Percentiles rank a stretch among this genome's conserved stretches.
Evolutionary conservation across 805 yeast genomes (phyloP).

Genomic region (Sugiyamaella marilandica): DNA sequence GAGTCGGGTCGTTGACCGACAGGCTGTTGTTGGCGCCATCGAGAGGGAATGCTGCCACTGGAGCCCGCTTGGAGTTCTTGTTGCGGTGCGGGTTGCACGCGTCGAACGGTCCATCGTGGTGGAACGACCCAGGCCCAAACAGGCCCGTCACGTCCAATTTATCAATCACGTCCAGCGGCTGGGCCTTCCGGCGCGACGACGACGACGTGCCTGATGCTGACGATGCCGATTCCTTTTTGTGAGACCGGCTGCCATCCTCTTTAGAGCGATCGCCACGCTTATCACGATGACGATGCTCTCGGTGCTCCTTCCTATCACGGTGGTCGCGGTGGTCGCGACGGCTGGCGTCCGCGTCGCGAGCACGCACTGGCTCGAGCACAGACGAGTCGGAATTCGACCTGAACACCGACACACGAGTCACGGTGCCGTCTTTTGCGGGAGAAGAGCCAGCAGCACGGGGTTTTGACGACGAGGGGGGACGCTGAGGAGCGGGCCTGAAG

Average conservation of each 20-base stretch:
- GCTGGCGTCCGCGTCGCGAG: neutral
- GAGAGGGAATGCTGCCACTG: conserved; percentile 90
- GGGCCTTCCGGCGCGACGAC: conserved; percentile 13
- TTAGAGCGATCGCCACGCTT: neutral
- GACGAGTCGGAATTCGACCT: conserved; percentile 23
- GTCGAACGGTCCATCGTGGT: conserved; percentile 98
- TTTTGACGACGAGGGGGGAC: conserved; percentile 24
- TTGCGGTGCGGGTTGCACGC: conserved; percentile 97
- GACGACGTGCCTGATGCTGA: neutral
- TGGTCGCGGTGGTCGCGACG: neutral
- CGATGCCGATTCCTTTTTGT: neutral
- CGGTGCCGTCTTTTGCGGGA: conserved; percentile 25
- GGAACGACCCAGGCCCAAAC: conserved; percentile 89
- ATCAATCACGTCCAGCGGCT: conserved; percentile 86
- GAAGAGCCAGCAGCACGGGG: conserved; percentile 41
- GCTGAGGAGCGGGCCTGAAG: conserved; percentile 11
- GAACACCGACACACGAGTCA: conserved; percentile 30
- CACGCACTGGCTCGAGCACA: conserved; percentile 18
- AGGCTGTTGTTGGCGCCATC: conserved; percentile 92
- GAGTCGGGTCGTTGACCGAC: conserved; percentile 55
- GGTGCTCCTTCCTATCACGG: neutral
- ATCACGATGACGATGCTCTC: conserved; percentile 3
- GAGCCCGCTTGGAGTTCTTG: conserved; percentile 64
- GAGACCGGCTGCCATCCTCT: neutral
- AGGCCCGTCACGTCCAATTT: conserved; percentile 93